Conservation (phyloP, 257 asterid species). For the Gynochthodes officinalis region DNA sequence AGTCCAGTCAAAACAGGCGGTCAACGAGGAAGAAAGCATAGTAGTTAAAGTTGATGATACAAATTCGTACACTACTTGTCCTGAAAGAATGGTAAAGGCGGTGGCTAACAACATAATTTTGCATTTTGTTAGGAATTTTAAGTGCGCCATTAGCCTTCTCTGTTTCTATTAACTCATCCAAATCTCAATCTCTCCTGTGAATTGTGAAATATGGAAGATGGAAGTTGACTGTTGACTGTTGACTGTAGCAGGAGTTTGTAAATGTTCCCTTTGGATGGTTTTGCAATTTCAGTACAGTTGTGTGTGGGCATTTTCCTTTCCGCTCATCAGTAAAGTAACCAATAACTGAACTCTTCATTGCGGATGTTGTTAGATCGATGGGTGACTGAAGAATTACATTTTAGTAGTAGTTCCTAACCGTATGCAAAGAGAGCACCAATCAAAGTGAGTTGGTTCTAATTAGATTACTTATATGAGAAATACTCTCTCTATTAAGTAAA, state of each 20-base stretch:
- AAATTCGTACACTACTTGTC: not conserved
- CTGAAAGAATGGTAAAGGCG: not conserved
- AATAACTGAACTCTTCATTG: not conserved
- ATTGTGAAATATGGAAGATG: no score
- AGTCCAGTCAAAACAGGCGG: slow-evolving; percentile 31
- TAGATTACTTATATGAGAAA: no score
- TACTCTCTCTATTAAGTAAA: no score
- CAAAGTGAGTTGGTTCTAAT: no score
- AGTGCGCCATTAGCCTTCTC: not conserved
- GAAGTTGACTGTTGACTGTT: not conserved
- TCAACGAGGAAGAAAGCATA: slow-evolving; percentile 41
- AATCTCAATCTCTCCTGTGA: not conserved
- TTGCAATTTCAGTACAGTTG: not conserved
- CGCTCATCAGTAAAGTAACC: no score
- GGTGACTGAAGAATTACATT: not conserved
- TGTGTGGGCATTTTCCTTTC: not conserved
- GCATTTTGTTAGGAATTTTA: slow-evolving; percentile 3
- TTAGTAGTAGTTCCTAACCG: not conserved
- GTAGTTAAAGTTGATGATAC: slow-evolving; percentile 14
- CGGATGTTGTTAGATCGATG: not conserved
- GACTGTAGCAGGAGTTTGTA: not conserved
- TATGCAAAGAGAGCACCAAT: no score
- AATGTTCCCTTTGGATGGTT: not conserved
- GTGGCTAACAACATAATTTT: not conserved
- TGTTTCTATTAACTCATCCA: not conserved